Conservation (phyloP, 2,329 filamentous ascomycete species). For the Fonsecaea monophora region DNA sequence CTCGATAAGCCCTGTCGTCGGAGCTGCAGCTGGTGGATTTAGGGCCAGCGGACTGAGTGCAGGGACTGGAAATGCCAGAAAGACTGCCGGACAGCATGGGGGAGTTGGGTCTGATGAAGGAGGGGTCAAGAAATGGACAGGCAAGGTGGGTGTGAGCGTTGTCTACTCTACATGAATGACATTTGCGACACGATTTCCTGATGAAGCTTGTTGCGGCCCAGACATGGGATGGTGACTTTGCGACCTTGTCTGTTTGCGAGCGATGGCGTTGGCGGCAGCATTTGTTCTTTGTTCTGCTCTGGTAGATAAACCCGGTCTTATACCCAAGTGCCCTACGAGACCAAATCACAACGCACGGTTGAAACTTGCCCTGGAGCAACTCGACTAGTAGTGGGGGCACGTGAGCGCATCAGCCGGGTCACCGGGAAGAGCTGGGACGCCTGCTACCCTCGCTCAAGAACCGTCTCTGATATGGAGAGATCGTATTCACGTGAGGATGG, state of each 20-base stretch:
- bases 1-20: constrained; percentile 68
- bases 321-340: background rate
- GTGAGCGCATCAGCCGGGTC: too few relatives aligned
- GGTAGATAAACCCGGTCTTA: background rate
- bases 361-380: background rate
- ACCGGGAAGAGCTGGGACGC: too few relatives aligned
- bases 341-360: background rate
- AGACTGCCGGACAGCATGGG: background rate
- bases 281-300: background rate
- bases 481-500: too few relatives aligned
- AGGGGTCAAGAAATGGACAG: constrained; percentile 37
- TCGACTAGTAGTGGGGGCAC: too few relatives aligned
- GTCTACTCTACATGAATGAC: constrained; percentile 38
- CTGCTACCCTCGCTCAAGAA: too few relatives aligned
- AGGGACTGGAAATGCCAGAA: background rate
- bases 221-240: background rate
- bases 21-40: constrained; percentile 14
- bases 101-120: background rate
- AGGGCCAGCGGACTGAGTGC: background rate
- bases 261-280: constrained; percentile 1
- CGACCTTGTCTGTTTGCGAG: background rate
- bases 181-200: background rate
- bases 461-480: too few relatives aligned
- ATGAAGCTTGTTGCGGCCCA: background rate
- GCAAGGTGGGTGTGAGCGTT: constrained; percentile 38